Evolutionary conservation across 1,139 yeast species (phyloP).

Genomic region (Saccharomycopsis phalli): DNA sequence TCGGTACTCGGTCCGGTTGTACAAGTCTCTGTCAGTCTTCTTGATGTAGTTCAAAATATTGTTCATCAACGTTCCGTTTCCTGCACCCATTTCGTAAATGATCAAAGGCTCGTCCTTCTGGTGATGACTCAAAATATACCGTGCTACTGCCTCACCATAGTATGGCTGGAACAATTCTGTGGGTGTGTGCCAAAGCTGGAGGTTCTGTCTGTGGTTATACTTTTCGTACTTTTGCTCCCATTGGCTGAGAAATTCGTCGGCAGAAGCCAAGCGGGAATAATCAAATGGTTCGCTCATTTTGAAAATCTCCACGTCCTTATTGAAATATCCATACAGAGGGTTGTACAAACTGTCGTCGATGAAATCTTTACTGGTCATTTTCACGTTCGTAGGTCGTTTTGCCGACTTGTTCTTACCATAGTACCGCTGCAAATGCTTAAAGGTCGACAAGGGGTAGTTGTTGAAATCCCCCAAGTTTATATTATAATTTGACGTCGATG

Average conservation of each 20-base stretch:
- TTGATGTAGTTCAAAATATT: conserved; percentile 65
- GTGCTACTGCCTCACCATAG: conserved; percentile 78
- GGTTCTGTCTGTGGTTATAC: conserved; percentile 35
- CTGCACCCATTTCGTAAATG: conserved; percentile 86
- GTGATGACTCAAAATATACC: conserved; percentile 63
- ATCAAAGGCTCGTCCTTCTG: conserved; percentile 35
- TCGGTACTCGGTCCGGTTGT: conserved; percentile 55
- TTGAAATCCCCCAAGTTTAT: conserved; percentile 33
- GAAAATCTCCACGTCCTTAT: conserved; percentile 70
- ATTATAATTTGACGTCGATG: conserved; percentile 23
- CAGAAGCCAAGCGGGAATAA: conserved; percentile 48
- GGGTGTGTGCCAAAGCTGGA: conserved; percentile 88
- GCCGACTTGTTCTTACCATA: conserved; percentile 19
- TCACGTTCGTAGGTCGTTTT: conserved; percentile 49
- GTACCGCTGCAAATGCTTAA: conserved; percentile 32
- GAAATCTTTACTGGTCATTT: conserved; percentile 69
- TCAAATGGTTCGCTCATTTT: conserved; percentile 47
- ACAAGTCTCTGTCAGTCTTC: conserved; percentile 61
- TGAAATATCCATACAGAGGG: conserved; percentile 74
- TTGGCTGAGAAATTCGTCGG: conserved; percentile 58
- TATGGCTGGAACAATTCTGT: conserved; percentile 77
- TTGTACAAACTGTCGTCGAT: conserved; percentile 81
- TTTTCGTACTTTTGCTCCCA: conserved; percentile 64
- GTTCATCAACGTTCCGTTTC: conserved; percentile 80
- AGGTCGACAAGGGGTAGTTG: conserved; percentile 38